A percentile compares a stretch with the other conserved stretches of the same genome.
Evolutionary conservation across 1,139 yeast genomes (phyloP).

Genomic region (Yamadazyma friedrichii): DNA sequence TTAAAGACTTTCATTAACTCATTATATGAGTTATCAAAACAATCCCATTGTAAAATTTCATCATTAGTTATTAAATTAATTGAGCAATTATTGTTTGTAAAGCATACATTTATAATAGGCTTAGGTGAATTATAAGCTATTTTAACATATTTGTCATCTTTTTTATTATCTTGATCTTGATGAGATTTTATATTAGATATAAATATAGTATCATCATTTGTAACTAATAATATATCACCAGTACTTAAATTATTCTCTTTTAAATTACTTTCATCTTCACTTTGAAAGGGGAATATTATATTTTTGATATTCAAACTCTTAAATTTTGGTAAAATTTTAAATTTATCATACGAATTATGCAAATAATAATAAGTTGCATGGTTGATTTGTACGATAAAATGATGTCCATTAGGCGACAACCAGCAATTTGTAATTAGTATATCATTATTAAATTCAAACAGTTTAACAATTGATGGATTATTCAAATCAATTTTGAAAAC

Average conservation of each 20-base stretch:
- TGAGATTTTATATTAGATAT: slow-evolving; percentile 29
- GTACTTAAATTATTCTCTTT: slow-evolving; percentile 14
- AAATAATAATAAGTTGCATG: slow-evolving; percentile 28
- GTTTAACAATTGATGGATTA: slow-evolving; percentile 36
- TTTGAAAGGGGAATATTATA: slow-evolving; percentile 23
- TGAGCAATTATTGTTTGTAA: slow-evolving; percentile 23
- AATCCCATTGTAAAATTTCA: slow-evolving; percentile 32
- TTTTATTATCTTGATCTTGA: slow-evolving; percentile 26
- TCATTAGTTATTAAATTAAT: slow-evolving; percentile 23
- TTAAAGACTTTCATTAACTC: slow-evolving; percentile 34
- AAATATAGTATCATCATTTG: slow-evolving; percentile 30
- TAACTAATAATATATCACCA: slow-evolving; percentile 31
- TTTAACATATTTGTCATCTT: slow-evolving; percentile 39
- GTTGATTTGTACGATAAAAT: slow-evolving; percentile 31
- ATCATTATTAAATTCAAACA: slow-evolving; percentile 24
- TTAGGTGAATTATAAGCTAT: slow-evolving; percentile 19
- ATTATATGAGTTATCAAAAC: slow-evolving; percentile 28
- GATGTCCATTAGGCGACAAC: slow-evolving; percentile 41
- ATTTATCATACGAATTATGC: slow-evolving; percentile 29
- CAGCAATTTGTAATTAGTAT: slow-evolving; percentile 28
- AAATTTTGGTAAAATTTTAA: slow-evolving; percentile 33
- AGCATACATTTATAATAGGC: slow-evolving; percentile 21
- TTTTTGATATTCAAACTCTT: slow-evolving; percentile 27
- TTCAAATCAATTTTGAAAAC: slow-evolving; percentile 35
- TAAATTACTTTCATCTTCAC: not conserved